These are phyloP conservation scores for Zygosaccharomyces sapae DNA, from an alignment of 1,139 yeast genomes.

Conservation along the genomic window DNA sequence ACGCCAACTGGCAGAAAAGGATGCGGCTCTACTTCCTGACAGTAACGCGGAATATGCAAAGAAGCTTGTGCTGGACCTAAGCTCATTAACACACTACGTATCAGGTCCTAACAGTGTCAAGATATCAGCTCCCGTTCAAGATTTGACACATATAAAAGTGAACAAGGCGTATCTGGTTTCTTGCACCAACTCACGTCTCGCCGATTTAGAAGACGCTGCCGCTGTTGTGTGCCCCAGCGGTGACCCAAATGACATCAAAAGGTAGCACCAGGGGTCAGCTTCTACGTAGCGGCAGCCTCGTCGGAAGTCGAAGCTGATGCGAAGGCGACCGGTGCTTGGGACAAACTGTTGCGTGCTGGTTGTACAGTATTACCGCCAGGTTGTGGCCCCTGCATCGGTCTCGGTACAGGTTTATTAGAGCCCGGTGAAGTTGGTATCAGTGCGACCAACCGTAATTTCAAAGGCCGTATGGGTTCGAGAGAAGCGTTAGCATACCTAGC, in stretches of 20 bases:
- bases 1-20: conserved; percentile 24
- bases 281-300: conserved; percentile 96
- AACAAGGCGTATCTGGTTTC: conserved; percentile 97
- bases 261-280: conserved; percentile 84
- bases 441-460: conserved; percentile 96
- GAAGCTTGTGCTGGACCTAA: conserved; percentile 72
- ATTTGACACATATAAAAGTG: conserved; percentile 68
- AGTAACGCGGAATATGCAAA: conserved; percentile 81
- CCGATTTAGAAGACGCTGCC: conserved; percentile 94
- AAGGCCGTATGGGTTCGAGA: conserved; percentile 98
- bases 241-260: conserved; percentile 48
- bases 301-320: conserved; percentile 91
- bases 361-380: conserved; percentile 96
- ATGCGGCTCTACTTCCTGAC: conserved; percentile 49
- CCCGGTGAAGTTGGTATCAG: conserved; percentile 98
- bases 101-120: conserved; percentile 98
- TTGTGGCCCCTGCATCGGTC: conserved; percentile 98
- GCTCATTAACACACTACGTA: conserved; percentile 83
- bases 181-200: conserved; percentile 90
- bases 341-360: conserved; percentile 82
- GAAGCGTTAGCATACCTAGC: conserved; percentile 95
- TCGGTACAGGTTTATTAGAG: conserved; percentile 87
- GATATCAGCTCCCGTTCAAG: conserved; percentile 72
- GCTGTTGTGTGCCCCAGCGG: conserved; percentile 45
- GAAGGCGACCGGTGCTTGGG: conserved; percentile 88